Conservation (phyloP, 495 filamentous ascomycete species). For the Lophium mytilinum region DNA sequence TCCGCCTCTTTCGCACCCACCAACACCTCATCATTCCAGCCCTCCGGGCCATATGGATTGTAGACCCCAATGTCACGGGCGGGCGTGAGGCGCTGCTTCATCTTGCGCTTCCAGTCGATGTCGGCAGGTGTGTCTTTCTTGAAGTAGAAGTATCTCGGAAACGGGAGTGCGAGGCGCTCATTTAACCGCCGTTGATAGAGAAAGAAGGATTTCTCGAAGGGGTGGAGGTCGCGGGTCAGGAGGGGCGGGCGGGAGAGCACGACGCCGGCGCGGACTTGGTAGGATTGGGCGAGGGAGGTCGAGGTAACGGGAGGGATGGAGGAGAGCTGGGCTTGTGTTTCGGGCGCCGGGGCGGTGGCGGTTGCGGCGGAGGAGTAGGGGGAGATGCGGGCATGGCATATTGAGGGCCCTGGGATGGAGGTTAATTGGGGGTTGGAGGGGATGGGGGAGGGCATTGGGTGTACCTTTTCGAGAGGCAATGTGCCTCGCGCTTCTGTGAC, state of each 20-base stretch:
- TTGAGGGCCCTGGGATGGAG: constrained; percentile 14
- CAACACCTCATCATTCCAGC: constrained; percentile 90
- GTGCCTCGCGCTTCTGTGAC: constrained; percentile 28
- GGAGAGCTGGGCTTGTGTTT: constrained; percentile 3
- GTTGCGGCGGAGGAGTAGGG: constrained; percentile 18
- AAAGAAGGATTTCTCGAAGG: constrained; percentile 87
- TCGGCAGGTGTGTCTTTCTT: constrained; percentile 79
- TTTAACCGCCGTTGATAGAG: constrained; percentile 97
- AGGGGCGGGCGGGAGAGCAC: constrained; percentile 83
- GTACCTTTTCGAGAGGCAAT: constrained; percentile 25
- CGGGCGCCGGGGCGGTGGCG: constrained; percentile 9
- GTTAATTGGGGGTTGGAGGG: not conserved
- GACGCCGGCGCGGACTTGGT: constrained; percentile 67
- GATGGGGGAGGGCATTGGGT: not conserved
- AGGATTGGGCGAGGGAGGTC: constrained; percentile 39
- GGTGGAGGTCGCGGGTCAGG: constrained; percentile 70
- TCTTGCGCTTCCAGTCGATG: constrained; percentile 84
- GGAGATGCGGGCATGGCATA: constrained; percentile 24
- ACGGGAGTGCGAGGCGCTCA: constrained; percentile 82
- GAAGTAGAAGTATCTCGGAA: constrained; percentile 92
- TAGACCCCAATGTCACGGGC: constrained; percentile 83
- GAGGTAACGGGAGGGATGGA: constrained; percentile 24
- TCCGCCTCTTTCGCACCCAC: constrained; percentile 57
- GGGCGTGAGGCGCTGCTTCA: constrained; percentile 61
- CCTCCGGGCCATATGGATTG: constrained; percentile 64